Percentiles rank a stretch among this genome's conserved stretches.
These are phyloP conservation scores for Hansenula lynferdii DNA, from an alignment of 1,139 yeast genomes.

Conservation along the genomic window DNA sequence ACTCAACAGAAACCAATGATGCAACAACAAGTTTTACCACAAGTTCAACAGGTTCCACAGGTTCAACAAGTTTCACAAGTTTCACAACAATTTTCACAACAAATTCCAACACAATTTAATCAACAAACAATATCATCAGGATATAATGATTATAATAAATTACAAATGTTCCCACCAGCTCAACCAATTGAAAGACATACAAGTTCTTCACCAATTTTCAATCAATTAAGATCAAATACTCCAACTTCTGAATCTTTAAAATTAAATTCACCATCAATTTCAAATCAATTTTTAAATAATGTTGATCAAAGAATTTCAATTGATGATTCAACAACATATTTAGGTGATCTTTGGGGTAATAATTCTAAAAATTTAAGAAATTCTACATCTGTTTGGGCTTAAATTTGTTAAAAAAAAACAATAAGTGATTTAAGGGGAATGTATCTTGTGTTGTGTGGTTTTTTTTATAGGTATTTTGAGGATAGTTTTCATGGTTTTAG, in stretches of 20 bases:
- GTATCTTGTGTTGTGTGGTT: no score
- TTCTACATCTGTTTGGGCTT: conserved; percentile 23
- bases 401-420: no score
- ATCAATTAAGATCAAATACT: no score
- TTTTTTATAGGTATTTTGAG: no score
- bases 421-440: no score
- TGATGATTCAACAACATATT: conserved; percentile 15
- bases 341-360: conserved; percentile 22
- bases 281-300: conserved; percentile 6
- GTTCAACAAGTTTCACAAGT: not conserved
- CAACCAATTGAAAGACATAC: no score
- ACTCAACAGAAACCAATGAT: conserved; percentile 7
- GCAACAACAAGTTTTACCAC: conserved; percentile 6
- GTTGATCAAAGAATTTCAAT: conserved; percentile 12
- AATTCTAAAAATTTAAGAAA: conserved; percentile 13
- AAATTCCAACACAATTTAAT: conserved; percentile 12
- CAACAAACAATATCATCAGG: no score
- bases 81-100: conserved; percentile 12
- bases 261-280: conserved; percentile 10
- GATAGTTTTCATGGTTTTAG: no score
- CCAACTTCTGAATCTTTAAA: no score
- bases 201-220: no score
- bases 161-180: no score
- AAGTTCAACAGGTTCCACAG: not conserved
- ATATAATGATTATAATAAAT: no score